Conservation (phyloP, 441 rosid genomes). For the Eugenia klotzschiana region DNA sequence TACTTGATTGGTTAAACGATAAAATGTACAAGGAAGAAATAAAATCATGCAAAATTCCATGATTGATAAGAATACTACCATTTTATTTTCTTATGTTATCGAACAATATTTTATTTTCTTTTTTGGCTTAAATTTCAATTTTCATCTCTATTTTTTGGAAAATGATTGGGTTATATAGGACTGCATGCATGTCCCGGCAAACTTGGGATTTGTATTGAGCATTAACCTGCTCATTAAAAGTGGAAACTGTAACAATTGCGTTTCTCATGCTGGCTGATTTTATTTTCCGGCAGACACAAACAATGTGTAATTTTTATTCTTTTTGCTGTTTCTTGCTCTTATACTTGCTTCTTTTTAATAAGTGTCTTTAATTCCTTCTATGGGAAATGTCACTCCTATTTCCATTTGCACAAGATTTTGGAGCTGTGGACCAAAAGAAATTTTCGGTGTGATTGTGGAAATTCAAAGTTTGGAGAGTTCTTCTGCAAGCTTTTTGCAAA, state of each 20-base stretch:
- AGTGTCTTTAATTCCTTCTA: neutral
- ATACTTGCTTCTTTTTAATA: neutral
- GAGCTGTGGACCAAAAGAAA: constrained; percentile 97
- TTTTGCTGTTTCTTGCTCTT: neutral
- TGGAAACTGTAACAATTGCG: neutral
- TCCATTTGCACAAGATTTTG: constrained; percentile 35
- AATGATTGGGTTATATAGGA: no score
- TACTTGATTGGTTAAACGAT: no score
- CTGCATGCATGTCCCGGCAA: no score
- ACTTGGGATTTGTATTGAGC: neutral
- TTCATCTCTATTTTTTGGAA: no score
- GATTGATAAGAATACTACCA: no score
- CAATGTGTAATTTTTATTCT: neutral
- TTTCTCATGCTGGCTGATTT: neutral
- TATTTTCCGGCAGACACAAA: neutral
- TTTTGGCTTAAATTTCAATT: no score
- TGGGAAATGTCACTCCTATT: neutral
- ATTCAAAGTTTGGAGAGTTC: constrained; percentile 65
- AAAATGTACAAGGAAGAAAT: no score
- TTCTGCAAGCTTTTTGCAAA: constrained; percentile 66
- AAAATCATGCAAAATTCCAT: no score
- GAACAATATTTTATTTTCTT: no score
- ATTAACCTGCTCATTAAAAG: neutral
- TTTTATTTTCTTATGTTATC: no score
- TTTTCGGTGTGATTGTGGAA: constrained; percentile 84